phyloP scores from a whole-genome alignment of 441 rosid species.

The Pelargonium myrrhifolium region DNA sequence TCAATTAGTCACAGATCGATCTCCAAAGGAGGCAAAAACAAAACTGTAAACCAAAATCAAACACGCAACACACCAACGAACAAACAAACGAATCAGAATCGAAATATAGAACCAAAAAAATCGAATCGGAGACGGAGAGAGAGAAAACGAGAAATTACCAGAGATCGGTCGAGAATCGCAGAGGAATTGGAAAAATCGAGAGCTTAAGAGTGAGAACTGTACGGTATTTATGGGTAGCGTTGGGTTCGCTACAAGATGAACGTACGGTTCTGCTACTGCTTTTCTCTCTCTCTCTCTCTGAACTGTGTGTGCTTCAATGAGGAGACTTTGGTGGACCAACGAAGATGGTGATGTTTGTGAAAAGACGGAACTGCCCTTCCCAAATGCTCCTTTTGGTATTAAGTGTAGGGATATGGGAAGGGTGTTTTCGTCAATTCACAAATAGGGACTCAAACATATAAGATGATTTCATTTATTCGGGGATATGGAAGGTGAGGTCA shows the following conservation, averaged over 20 bases:
- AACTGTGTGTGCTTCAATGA: slow-evolving; percentile 2
- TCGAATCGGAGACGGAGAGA: neutral
- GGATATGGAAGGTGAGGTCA: neutral
- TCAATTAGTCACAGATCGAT: neutral
- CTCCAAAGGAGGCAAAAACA: neutral
- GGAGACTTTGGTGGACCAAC: slow-evolving; percentile 6
- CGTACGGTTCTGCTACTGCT: slow-evolving; percentile 8
- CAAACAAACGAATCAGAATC: neutral
- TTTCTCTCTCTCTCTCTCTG: neutral
- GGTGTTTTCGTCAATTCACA: neutral
- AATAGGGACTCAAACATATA: neutral
- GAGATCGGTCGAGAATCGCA: neutral
- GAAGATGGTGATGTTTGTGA: neutral
- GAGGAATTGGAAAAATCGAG: neutral
- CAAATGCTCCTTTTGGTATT: neutral
- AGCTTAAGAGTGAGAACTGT: neutral
- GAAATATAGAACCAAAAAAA: neutral
- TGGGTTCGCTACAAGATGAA: slow-evolving; percentile 6
- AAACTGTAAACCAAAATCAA: neutral
- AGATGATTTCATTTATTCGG: neutral
- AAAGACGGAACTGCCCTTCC: neutral
- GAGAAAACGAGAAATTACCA: neutral
- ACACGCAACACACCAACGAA: neutral
- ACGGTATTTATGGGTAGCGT: neutral
- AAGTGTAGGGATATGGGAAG: neutral